Evolutionary conservation across 192 early-diverging fungal species (phyloP).

Genomic region (Gigaspora rosea): DNA sequence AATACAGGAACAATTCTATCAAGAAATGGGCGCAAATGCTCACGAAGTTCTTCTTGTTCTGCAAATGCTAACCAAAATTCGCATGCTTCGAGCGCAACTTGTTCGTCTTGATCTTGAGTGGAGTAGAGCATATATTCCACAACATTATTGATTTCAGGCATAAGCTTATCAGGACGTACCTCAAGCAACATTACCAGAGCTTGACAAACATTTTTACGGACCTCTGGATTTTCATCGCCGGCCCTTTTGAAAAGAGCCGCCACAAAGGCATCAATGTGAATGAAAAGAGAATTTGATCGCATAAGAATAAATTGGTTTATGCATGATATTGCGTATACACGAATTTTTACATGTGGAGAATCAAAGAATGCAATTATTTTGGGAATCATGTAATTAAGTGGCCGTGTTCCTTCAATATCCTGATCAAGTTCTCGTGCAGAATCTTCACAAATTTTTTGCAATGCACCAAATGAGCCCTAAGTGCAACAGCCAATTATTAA

Average conservation of each 20-base stretch:
- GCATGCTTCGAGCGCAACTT: conserved; percentile 95
- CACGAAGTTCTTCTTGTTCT: conserved; percentile 83
- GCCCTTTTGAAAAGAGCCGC: conserved; percentile 81
- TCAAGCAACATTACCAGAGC: conserved; percentile 91
- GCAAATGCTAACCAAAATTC: conserved; percentile 99
- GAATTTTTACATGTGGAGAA: conserved; percentile 71
- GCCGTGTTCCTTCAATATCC: conserved; percentile 69
- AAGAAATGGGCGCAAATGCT: conserved; percentile 68
- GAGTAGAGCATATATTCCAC: conserved; percentile 96
- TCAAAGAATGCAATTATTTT: conserved; percentile 86
- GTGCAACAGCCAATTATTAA: too few relatives aligned
- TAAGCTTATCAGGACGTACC: conserved; percentile 78
- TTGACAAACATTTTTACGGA: conserved; percentile 93
- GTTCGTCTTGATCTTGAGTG: conserved; percentile 83
- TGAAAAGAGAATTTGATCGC: conserved; percentile 72
- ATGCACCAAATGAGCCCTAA: conserved; percentile 80
- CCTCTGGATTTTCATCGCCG: conserved; percentile 77
- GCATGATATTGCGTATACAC: conserved; percentile 79
- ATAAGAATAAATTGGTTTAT: conserved; percentile 86
- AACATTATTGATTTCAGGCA: conserved; percentile 84
- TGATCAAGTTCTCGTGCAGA: conserved; percentile 77
- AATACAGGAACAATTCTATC: conserved; percentile 87
- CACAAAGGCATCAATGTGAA: conserved; percentile 71
- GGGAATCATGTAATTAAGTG: conserved; percentile 85
- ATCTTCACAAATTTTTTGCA: conserved; percentile 98